Evolutionary conservation across 768 basidiomycete genomes (phyloP).

Genomic region (Holtermanniella nyarrowii): DNA sequence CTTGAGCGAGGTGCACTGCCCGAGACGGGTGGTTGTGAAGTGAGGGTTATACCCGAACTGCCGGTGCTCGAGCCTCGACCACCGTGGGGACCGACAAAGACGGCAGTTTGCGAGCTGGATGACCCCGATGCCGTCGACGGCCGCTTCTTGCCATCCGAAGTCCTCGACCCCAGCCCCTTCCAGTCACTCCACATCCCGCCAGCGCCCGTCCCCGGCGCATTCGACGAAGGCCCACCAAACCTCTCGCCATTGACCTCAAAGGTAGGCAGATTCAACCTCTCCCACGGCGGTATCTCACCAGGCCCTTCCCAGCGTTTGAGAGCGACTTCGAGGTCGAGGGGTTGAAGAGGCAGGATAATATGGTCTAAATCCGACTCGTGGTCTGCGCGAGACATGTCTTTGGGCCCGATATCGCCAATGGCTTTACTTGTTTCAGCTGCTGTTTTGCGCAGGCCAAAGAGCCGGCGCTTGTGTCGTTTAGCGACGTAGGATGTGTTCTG

Average conservation of each 20-base stretch:
- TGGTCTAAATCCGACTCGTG: constrained; percentile 5
- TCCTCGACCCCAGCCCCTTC: constrained; percentile 16
- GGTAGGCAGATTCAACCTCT: constrained; percentile 34
- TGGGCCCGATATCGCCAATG: too few species aligned
- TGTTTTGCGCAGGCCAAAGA: background rate
- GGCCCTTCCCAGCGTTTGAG: constrained; percentile 2
- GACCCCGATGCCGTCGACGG: constrained; percentile 6
- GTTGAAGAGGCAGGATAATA: background rate
- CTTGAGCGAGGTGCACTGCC: background rate
- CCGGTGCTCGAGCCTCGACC: background rate
- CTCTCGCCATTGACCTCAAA: constrained; percentile 36
- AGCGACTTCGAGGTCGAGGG: background rate
- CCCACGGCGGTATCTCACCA: constrained; percentile 38
- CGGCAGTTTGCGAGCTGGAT: background rate
- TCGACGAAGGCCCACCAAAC: constrained; percentile 17
- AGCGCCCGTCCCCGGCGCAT: background rate
- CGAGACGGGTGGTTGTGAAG: too few species aligned
- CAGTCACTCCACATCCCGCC: constrained; percentile 16
- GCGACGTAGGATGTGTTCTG: constrained; percentile 1
- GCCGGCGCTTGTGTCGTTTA: background rate
- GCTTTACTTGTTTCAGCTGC: background rate
- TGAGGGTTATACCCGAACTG: background rate
- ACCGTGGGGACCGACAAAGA: too few species aligned
- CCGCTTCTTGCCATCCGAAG: constrained; percentile 7
- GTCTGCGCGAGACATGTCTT: constrained; percentile 3